Evolutionary conservation across 352 stramenopile species (phyloP).

Genomic region (Blastocystis sp.): DNA sequence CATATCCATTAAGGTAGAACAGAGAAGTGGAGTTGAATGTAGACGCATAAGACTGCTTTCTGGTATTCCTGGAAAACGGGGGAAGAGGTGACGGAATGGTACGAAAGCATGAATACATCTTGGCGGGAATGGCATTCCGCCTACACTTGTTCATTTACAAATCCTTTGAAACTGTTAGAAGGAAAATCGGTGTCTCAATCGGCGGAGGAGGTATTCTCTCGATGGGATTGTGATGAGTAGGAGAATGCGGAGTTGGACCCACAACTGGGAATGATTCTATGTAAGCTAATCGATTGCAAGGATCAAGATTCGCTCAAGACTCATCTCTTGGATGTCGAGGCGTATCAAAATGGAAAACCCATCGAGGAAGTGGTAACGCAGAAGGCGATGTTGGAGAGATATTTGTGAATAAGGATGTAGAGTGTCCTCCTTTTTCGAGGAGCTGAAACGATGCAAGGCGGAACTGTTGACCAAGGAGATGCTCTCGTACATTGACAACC

Average conservation of each 20-base stretch:
- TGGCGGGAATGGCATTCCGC: neutral
- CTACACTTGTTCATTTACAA: slow-evolving; percentile 27
- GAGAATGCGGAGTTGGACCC: slow-evolving; percentile 13
- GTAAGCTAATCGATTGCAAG: neutral
- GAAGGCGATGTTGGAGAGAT: neutral
- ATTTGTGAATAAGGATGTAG: neutral
- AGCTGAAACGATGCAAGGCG: slow-evolving; percentile 20
- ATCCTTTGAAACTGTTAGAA: neutral
- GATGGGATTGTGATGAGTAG: neutral
- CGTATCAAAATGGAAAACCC: slow-evolving; percentile 4
- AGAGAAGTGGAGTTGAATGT: neutral
- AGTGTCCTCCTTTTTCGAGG: slow-evolving; percentile 22
- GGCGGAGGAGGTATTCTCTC: neutral
- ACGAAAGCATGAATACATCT: slow-evolving; percentile 18
- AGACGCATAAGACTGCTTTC: slow-evolving; percentile 18
- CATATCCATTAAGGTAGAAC: slow-evolving; percentile 4
- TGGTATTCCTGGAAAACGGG: neutral
- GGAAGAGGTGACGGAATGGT: neutral
- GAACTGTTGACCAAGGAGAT: neutral
- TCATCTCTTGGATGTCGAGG: slow-evolving; percentile 22
- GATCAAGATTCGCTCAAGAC: slow-evolving; percentile 13
- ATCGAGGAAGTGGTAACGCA: slow-evolving; percentile 22
- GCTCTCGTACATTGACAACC: neutral
- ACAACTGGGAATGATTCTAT: slow-evolving; percentile 14
- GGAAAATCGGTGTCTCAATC: neutral